These are phyloP conservation scores for Ustilago trichophora DNA, from an alignment of 1,284 basidiomycete species.

Conservation along the genomic window DNA sequence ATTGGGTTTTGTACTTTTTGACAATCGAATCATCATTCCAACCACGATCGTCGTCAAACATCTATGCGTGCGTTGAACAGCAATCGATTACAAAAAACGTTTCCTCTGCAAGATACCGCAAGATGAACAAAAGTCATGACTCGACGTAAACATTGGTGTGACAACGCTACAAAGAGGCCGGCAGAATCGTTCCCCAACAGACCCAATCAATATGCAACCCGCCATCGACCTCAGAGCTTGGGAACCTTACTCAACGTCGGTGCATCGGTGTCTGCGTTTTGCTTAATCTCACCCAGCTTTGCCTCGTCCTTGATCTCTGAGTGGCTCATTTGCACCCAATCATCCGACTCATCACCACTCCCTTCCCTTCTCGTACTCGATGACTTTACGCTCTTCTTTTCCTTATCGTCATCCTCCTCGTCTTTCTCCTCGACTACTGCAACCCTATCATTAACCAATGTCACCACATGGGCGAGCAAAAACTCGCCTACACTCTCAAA, in stretches of 20 bases:
- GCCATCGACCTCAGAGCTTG: slow-evolving; percentile 14
- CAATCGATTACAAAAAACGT: no score
- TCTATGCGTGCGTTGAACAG: no score
- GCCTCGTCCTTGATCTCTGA: slow-evolving; percentile 28
- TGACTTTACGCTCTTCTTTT: background rate
- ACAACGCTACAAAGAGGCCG: no score
- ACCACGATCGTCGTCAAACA: no score
- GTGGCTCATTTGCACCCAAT: slow-evolving; percentile 56
- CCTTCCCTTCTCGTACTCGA: background rate
- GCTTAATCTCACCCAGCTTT: slow-evolving; percentile 1
- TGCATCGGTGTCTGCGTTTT: background rate
- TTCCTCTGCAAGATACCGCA: no score
- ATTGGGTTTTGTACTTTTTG: no score
- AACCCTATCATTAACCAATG: slow-evolving; percentile 3
- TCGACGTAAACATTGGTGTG: no score
- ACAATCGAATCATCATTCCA: no score
- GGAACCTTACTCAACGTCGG: slow-evolving; percentile 37
- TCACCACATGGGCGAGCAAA: slow-evolving; percentile 44
- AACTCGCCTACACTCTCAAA: slow-evolving; percentile 61
- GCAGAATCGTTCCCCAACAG: no score
- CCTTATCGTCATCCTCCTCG: background rate
- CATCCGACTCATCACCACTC: slow-evolving; percentile 31
- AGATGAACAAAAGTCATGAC: no score
- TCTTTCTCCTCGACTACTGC: background rate
- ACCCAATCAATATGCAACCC: no score